These are phyloP conservation scores for Bonia amplexicaulis DNA, from an alignment of 176 grass and related monocot species.

Conservation along the genomic window DNA sequence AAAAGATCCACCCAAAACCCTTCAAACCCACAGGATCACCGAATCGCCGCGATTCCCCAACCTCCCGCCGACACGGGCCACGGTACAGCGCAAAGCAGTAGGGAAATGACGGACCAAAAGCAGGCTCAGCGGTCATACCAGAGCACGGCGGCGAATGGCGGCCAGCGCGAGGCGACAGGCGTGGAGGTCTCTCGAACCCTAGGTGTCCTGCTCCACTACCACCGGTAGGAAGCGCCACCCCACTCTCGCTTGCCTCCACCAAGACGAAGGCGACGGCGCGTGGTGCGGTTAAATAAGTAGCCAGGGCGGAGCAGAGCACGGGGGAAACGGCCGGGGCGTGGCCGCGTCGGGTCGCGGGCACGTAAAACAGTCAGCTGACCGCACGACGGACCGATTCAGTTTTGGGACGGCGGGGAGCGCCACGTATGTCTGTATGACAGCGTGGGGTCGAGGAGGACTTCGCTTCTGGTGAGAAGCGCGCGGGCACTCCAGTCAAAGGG, in stretches of 20 bases:
- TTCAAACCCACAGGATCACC: background rate
- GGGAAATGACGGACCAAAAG: background rate
- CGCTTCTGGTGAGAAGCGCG: background rate
- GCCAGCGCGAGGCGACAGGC: background rate
- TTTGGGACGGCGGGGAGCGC: background rate
- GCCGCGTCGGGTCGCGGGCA: background rate
- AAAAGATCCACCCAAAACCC: background rate
- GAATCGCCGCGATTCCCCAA: background rate
- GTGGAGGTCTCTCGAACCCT: background rate
- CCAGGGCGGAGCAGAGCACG: background rate
- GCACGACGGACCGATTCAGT: background rate
- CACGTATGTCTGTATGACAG: background rate
- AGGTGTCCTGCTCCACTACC: background rate
- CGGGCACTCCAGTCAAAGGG: background rate
- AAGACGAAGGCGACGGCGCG: background rate
- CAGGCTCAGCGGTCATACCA: background rate
- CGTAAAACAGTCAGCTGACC: background rate
- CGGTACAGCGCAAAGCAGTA: background rate
- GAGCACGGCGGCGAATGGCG: background rate
- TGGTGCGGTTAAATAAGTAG: background rate
- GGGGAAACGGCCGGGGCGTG: background rate
- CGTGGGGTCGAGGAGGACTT: background rate
- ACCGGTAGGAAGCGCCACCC: background rate
- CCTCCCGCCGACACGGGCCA: background rate
- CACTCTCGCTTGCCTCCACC: background rate